Conservation (phyloP, 208 protist species). For the Crithidia bombi region DNA sequence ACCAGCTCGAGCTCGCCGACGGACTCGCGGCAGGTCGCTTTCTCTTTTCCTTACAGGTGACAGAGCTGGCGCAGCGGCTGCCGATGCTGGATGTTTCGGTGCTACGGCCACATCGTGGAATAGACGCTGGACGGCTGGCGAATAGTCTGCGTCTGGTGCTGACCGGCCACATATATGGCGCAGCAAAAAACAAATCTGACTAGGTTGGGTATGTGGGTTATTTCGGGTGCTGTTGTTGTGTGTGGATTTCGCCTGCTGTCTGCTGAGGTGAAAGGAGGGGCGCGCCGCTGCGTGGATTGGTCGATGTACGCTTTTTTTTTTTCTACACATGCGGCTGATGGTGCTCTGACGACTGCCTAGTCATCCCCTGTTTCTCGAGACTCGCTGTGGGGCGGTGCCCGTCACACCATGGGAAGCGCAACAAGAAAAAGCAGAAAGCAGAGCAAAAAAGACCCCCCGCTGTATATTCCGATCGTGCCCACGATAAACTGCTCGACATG, state of each 20-base stretch:
- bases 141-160: constrained; percentile 32
- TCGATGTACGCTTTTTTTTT: no score
- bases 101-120: constrained; percentile 57
- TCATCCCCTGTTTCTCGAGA: no score
- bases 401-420: no score
- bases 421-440: no score
- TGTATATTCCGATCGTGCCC: no score
- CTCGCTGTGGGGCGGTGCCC: no score
- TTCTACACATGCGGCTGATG: no score
- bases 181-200: constrained; percentile 5
- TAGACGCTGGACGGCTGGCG: constrained; percentile 42
- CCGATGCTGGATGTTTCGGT: constrained; percentile 37
- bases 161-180: constrained; percentile 8
- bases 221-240: background rate
- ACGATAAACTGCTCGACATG: no score
- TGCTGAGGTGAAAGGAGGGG: background rate
- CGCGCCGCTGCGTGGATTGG: no score
- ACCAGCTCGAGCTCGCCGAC: constrained; percentile 86
- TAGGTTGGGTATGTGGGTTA: constrained; percentile 1
- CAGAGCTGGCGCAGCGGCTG: constrained; percentile 45
- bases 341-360: no score
- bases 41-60: constrained; percentile 68
- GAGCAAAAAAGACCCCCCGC: no score
- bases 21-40: constrained; percentile 49
- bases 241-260: background rate